These are phyloP conservation scores for Epichloe coenophiala DNA, from an alignment of 2,329 filamentous ascomycete species.

Conservation along the genomic window DNA sequence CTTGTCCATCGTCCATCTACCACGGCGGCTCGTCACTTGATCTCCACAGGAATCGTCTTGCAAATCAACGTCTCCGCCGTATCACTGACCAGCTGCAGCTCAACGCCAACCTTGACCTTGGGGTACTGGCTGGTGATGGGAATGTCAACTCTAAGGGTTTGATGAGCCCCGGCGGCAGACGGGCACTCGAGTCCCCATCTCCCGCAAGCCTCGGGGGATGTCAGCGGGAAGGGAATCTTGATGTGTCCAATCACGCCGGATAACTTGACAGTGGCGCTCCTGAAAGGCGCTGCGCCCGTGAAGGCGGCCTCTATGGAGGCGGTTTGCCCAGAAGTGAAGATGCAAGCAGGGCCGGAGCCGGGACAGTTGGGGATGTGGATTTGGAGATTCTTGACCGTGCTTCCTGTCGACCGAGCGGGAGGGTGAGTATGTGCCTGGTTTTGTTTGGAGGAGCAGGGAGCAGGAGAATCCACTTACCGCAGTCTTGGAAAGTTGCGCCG, in stretches of 20 bases:
- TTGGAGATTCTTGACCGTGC: slow-evolving; percentile 1
- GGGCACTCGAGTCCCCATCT: slow-evolving; percentile 4
- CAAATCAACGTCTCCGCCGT: background rate
- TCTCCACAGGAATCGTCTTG: slow-evolving; percentile 2
- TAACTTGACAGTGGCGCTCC: background rate
- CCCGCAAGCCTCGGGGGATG: background rate
- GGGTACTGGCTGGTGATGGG: background rate
- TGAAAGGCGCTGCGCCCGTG: background rate
- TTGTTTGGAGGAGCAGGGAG: background rate
- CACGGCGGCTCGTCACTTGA: background rate
- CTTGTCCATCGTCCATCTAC: background rate
- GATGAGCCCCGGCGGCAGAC: background rate
- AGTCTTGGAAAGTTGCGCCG: background rate
- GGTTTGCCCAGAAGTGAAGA: background rate
- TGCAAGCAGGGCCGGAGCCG: background rate
- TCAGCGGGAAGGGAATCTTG: background rate
- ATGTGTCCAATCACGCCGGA: background rate
- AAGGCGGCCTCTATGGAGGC: slow-evolving; percentile 2
- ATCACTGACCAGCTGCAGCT: background rate
- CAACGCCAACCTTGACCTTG: background rate
- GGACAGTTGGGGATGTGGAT: slow-evolving; percentile 5
- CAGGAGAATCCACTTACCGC: background rate
- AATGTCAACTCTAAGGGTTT: background rate
- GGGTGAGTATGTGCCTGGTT: background rate
- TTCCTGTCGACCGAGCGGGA: background rate